A percentile compares a stretch with the other conserved stretches of the same genome.
Evolutionary conservation across 176 grass and related monocot genomes (phyloP).

Genomic region (Carex cristatella): DNA sequence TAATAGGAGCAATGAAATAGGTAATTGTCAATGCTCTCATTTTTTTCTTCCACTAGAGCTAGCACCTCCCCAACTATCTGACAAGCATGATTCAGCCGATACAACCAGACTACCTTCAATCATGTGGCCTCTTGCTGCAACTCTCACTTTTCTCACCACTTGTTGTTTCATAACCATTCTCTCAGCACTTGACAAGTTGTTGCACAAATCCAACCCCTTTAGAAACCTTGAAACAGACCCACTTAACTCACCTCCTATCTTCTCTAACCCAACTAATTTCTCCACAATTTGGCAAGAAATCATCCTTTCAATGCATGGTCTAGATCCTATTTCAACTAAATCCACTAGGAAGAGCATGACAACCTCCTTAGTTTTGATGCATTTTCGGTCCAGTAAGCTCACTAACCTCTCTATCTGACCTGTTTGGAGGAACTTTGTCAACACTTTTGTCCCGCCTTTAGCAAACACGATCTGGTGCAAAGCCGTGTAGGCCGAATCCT

Average conservation of each 20-base stretch:
- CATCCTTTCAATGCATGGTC: conserved; percentile 66
- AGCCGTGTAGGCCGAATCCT: conserved; percentile 63
- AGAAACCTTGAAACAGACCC: conserved; percentile 55
- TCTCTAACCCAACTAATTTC: conserved; percentile 52
- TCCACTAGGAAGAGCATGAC: conserved; percentile 50
- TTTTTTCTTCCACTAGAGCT: conserved; percentile 51
- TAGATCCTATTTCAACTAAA: conserved; percentile 41
- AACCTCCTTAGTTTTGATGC: conserved; percentile 48
- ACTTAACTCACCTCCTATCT: conserved; percentile 39
- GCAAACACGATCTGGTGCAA: conserved; percentile 58
- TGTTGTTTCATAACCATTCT: conserved; percentile 67
- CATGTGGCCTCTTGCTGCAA: conserved; percentile 38
- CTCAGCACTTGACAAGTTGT: conserved; percentile 55
- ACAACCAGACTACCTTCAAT: conserved; percentile 42
- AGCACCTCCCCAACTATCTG: conserved; percentile 35
- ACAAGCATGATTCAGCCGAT: conserved; percentile 41
- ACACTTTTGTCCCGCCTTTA: conserved; percentile 45
- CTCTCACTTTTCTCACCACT: conserved; percentile 56
- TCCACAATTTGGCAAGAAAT: conserved; percentile 42
- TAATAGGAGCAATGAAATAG: background rate
- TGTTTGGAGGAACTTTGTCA: conserved; percentile 38
- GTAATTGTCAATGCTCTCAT: background rate
- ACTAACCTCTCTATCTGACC: conserved; percentile 53
- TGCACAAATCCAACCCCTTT: conserved; percentile 70
- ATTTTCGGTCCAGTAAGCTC: conserved; percentile 45